A percentile compares a stretch with the other conserved stretches of the same genome.
Conservation (phyloP, 306 rosid genomes). For the Quercus variabilis region DNA sequence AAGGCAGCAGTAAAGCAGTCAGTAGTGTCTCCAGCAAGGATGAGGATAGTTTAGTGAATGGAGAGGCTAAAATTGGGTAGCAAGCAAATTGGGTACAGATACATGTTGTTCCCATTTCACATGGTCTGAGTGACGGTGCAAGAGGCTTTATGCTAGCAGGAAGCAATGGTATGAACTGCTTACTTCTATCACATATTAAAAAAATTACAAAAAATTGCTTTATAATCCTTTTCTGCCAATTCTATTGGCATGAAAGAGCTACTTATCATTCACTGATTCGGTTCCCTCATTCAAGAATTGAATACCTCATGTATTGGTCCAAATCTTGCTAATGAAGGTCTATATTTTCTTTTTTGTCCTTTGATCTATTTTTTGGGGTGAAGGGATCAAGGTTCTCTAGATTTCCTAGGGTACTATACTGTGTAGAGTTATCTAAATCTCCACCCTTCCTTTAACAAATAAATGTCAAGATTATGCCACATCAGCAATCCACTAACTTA, state of each 20-base stretch:
- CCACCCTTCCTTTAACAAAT: too few species aligned
- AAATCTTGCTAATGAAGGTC: background rate
- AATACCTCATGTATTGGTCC: background rate
- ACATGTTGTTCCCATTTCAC: slow-evolving; percentile 18
- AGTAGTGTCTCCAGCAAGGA: slow-evolving; percentile 42
- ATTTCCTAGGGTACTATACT: too few species aligned
- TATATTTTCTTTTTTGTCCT: background rate
- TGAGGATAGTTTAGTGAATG: slow-evolving; percentile 60
- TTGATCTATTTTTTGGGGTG: background rate
- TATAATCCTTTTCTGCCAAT: background rate
- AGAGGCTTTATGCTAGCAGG: slow-evolving; percentile 16
- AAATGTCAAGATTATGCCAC: too few species aligned
- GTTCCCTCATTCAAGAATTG: background rate
- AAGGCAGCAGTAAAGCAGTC: slow-evolving; percentile 35
- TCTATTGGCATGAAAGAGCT: background rate
- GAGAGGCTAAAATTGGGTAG: slow-evolving; percentile 51
- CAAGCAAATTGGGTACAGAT: slow-evolving; percentile 16
- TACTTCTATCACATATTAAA: slow-evolving; percentile 4
- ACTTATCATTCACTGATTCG: background rate
- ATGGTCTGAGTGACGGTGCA: slow-evolving; percentile 21
- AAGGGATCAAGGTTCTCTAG: background rate
- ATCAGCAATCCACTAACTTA: too few species aligned
- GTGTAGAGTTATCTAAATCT: too few species aligned
- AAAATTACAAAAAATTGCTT: slow-evolving; percentile 2
- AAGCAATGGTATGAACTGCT: slow-evolving; percentile 47